These are phyloP conservation scores for Trichoderma gamsii DNA, from an alignment of 495 filamentous ascomycete genomes.

Conservation along the genomic window DNA sequence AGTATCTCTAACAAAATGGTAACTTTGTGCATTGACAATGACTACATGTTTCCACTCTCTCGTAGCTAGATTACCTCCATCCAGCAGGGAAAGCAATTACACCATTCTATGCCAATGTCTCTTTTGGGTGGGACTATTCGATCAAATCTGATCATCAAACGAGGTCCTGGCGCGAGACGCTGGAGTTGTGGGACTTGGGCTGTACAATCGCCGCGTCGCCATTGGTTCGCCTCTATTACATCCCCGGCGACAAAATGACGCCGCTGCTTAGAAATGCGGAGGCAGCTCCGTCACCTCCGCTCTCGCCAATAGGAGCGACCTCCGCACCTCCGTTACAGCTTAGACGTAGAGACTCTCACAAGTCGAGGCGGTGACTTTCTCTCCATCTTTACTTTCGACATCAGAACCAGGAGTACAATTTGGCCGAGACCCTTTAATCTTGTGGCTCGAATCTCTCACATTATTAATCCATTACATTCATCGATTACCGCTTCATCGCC, in stretches of 20 bases:
- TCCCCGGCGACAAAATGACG: background rate
- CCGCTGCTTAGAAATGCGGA: background rate
- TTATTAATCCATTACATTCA: background rate
- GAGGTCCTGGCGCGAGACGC: background rate
- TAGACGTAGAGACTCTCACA: background rate
- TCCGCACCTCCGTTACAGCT: background rate
- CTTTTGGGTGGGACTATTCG: too few species aligned
- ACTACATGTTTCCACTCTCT: too few species aligned
- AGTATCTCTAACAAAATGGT: too few species aligned
- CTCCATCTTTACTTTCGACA: background rate
- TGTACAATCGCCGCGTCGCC: background rate
- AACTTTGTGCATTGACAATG: too few species aligned
- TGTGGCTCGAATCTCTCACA: background rate
- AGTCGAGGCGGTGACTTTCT: background rate
- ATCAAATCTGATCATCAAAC: background rate
- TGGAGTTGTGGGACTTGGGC: background rate
- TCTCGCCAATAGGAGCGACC: background rate
- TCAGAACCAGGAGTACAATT: background rate
- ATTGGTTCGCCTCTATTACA: background rate
- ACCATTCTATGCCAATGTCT: too few species aligned
- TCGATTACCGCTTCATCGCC: background rate
- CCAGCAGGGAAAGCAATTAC: too few species aligned
- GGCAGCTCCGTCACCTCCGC: background rate
- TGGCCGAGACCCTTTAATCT: background rate
- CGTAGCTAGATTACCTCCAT: too few species aligned